Percentiles rank a stretch among this genome's conserved stretches.
Evolutionary conservation across 2,329 filamentous ascomycete genomes (phyloP).

Genomic region (Xylariaceae sp.): DNA sequence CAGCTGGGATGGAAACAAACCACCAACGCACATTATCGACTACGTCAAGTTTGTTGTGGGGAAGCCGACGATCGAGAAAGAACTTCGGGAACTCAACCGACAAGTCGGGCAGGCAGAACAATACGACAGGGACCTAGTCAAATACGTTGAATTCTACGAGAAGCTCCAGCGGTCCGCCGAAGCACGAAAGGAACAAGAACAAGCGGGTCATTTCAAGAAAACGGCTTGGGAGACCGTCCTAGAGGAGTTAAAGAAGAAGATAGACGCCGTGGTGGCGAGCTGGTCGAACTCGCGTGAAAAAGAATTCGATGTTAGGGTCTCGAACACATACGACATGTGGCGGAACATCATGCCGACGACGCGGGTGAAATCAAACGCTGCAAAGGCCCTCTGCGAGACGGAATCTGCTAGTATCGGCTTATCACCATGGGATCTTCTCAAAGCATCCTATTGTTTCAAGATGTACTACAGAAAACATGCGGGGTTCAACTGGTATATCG

Average conservation of each 20-base stretch:
- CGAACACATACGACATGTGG: conserved; percentile 38
- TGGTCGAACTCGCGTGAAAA: conserved; percentile 32
- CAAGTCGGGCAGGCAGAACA: conserved; percentile 22
- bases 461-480: conserved; percentile 27
- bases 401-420: conserved; percentile 25
- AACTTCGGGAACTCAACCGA: conserved; percentile 33
- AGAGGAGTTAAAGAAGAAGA: conserved; percentile 31
- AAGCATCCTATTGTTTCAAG: conserved; percentile 46
- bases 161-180: conserved; percentile 22
- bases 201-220: conserved; percentile 11
- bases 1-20: conserved; percentile 22
- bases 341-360: conserved; percentile 36
- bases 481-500: conserved; percentile 43
- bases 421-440: conserved; percentile 44
- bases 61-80: conserved; percentile 35
- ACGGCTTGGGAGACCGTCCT: conserved; percentile 32
- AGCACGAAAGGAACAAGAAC: conserved; percentile 14
- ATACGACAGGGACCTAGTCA: conserved; percentile 25
- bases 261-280: conserved; percentile 25
- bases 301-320: conserved; percentile 28
- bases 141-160: conserved; percentile 33
- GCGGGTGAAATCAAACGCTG: conserved; percentile 23
- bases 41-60: conserved; percentile 53
- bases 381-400: conserved; percentile 30
- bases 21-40: conserved; percentile 53